Base-by-base conservation (phyloP, 2,329 filamentous ascomycete genomes). In the Dryadomyces quercus-mongolicae region DNA sequence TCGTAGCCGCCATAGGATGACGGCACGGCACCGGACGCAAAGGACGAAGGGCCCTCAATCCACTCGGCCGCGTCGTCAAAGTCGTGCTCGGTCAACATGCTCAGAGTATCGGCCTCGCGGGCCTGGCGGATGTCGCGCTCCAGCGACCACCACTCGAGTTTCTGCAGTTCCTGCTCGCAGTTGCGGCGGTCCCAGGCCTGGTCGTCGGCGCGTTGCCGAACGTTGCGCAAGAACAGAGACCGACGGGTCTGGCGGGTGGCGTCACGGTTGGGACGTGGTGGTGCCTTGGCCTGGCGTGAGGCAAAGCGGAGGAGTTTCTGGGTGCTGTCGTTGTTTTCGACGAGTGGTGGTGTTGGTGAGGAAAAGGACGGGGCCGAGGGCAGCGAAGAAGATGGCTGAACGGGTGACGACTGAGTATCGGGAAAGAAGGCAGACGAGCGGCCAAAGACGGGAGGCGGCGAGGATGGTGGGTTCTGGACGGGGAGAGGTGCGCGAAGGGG, bases 141-240 rank as follows among this genome's bases (percentile, higher is more conserved):
- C 22, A 71, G 57, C 15, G 68, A 65, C 49, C 63, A 65, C 70
- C 70, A 73, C 59, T 74, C 72, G 16, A 73, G 66, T 54, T 69
- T 70, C 21, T 73, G 25, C 16, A 51, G 73, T 65, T 80, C 77
- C 60, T 84, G 80, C 61, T 85, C 82, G 2, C 82, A 80, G 25
- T 82, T 81, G 59, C 82, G 71, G 52, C 75, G 71, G 61, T 78
- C 73, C 75, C 81, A 85, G 21, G 71, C 69, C 61, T 71, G 76
- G 31, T 86, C 79, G 45, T 85, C 80, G 2, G 74, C 70, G 44
- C 78, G 75, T 61, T 81, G 76, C 56, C 80, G 73, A 18, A 86
- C 81, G 52, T 76, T 85, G 63, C 82, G 80, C 56, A 92, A 69
- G 61, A 92, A 92, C 54, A 85, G 71, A 36, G 78, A 77, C 49